Evolutionary conservation across 345 rosid species (phyloP).

Genomic region (Turnera subulata): DNA sequence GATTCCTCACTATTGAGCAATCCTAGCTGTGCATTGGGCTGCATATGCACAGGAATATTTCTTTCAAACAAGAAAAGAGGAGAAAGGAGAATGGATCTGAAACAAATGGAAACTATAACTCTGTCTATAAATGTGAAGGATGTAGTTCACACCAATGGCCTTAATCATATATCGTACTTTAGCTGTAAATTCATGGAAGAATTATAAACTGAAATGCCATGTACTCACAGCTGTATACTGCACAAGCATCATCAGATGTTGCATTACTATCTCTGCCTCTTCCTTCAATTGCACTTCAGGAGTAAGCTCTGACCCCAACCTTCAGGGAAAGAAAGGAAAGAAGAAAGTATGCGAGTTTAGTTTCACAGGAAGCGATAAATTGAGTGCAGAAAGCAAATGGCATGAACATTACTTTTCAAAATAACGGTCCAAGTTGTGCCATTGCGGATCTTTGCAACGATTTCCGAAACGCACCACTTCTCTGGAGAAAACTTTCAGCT

Average conservation of each 20-base stretch:
- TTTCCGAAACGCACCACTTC: constrained; percentile 99
- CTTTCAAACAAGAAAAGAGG: too few relatives aligned
- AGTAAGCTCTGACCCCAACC: constrained; percentile 75
- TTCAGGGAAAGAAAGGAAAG: constrained; percentile 28
- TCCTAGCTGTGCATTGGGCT: too few relatives aligned
- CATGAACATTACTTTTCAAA: constrained; percentile 67
- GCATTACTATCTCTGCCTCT: constrained; percentile 68
- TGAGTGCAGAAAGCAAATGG: constrained; percentile 21
- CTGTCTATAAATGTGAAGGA: too few relatives aligned
- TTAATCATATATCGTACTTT: too few relatives aligned
- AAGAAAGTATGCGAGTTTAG: constrained; percentile 14
- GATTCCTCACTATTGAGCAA: too few relatives aligned
- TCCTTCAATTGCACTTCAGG: constrained; percentile 73
- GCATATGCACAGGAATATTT: too few relatives aligned
- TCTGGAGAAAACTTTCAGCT: constrained; percentile 73
- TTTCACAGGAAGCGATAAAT: not conserved
- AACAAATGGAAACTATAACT: too few relatives aligned
- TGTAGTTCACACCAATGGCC: too few relatives aligned
- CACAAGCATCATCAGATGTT: constrained; percentile 70
- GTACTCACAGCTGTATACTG: constrained; percentile 86
- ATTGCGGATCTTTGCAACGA: constrained; percentile 98
- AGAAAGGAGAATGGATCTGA: too few relatives aligned
- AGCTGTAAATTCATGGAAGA: not conserved
- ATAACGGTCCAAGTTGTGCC: constrained; percentile 92
- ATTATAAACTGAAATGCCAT: not conserved